Evolutionary conservation across 2,329 filamentous ascomycete genomes (phyloP).

Genomic region (Monosporascus cannonballus): DNA sequence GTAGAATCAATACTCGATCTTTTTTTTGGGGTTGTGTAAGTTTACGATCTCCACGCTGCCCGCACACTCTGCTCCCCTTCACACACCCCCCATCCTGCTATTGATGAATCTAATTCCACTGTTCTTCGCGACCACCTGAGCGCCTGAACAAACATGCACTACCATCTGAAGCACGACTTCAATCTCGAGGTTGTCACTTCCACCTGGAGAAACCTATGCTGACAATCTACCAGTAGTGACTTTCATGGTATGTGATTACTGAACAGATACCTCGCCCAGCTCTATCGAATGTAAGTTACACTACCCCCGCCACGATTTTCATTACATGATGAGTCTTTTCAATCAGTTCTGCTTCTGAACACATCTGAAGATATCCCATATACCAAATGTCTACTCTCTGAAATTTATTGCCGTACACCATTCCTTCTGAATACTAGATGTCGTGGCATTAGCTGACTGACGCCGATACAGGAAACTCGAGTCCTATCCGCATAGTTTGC

Average conservation of each 20-base stretch:
- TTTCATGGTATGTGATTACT: neutral
- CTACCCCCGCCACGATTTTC: neutral
- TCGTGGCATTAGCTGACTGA: neutral
- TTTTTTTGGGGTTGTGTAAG: constrained; percentile 1
- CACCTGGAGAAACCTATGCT: neutral
- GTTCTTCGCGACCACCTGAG: constrained; percentile 57
- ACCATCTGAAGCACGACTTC: constrained; percentile 58
- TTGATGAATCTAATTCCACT: constrained; percentile 53
- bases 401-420: constrained; percentile 15
- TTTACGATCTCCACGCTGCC: neutral
- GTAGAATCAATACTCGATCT: too few relatives aligned
- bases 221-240: neutral
- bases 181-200: constrained; percentile 9
- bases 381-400: constrained; percentile 59
- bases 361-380: constrained; percentile 55
- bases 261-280: neutral
- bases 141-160: constrained; percentile 66
- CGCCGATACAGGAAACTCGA: neutral
- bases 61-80: constrained; percentile 2
- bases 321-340: constrained; percentile 56
- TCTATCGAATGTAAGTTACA: constrained; percentile 5
- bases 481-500: neutral
- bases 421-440: neutral
- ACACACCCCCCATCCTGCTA: constrained; percentile 21
- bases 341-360: constrained; percentile 75